Conservation (phyloP, 306 rosid species). For the Trifolium subterraneum region DNA sequence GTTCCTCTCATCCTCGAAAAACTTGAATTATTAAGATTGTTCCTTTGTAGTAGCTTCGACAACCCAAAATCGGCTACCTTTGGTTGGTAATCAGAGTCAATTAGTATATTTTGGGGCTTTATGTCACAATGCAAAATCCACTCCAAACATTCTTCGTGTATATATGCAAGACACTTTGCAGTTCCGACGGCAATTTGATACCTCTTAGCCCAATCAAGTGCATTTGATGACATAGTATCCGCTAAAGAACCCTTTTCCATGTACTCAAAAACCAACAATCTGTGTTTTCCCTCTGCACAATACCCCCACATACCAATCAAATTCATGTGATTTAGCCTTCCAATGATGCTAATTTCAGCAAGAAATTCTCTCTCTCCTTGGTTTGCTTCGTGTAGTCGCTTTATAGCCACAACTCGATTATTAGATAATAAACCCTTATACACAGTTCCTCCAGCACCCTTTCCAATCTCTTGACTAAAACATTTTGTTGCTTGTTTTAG, state of each 20-base stretch:
- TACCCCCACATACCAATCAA: slow-evolving; percentile 43
- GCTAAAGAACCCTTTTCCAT: slow-evolving; percentile 44
- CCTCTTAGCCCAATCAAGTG: slow-evolving; percentile 35
- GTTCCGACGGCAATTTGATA: neutral
- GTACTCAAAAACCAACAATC: slow-evolving; percentile 27
- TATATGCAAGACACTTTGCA: slow-evolving; percentile 43
- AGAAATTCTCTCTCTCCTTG: slow-evolving; percentile 45
- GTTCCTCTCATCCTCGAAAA: slow-evolving; percentile 63
- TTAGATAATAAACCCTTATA: slow-evolving; percentile 32
- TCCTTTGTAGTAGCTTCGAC: slow-evolving; percentile 34
- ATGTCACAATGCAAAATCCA: slow-evolving; percentile 64
- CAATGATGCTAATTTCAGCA: slow-evolving; percentile 33
- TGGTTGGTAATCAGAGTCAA: slow-evolving; percentile 5
- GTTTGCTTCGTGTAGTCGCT: slow-evolving; percentile 29
- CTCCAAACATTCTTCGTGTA: slow-evolving; percentile 64
- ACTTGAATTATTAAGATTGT: slow-evolving; percentile 5
- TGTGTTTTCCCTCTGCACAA: slow-evolving; percentile 38
- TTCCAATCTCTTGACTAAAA: slow-evolving; percentile 37
- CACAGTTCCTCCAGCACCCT: slow-evolving; percentile 39
- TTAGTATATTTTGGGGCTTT: slow-evolving; percentile 39
- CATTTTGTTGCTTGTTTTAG: slow-evolving; percentile 15
- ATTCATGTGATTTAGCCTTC: slow-evolving; percentile 40
- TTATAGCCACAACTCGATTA: slow-evolving; percentile 31
- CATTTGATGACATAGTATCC: slow-evolving; percentile 12
- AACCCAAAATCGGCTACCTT: neutral